Evolutionary conservation across 345 rosid species (phyloP), one percentile per base, ranked within the genome.

Genomic region (Excoecaria cochinchinensis): DNA sequence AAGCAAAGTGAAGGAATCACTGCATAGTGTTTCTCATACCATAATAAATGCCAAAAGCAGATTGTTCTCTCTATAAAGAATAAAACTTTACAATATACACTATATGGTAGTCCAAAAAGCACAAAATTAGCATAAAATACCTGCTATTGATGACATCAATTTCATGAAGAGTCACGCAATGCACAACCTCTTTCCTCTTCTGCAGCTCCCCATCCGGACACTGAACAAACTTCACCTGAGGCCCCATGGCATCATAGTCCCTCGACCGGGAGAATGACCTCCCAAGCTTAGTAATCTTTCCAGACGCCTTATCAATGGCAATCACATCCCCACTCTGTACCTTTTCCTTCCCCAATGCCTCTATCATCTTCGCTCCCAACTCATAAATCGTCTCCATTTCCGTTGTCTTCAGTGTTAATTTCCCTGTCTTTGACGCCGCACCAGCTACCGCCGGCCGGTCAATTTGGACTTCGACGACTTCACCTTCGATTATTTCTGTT

Each of bases 121-220:
- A 15, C 50, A 42, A 73, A 47, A 21, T 16, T 38, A 66, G 60
- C 6, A 1, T 0, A 48, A 11, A 39, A 1, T 76, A 95, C 99
- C 99, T 90, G 92, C 99, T 95, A 68, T 95, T 95, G 75, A 95
- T 95, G 56, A 93, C 99, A 89, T 95, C 99, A 84, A 95, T 95
- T 84, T 95, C 98, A 67, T 95, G 99, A 79, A 95, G 95, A 0
- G 98, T 83, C 48, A 95, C 99, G 31, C 96, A 95, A 86, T 91
- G 98, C 39, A 95, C 94, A 21, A 95, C 93, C 85, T 95, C 99
- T 79, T 95, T 95, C 84, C 99, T 83, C 87, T 95, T 93, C 89
- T 95, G 98, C 79, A 95, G 53, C 86, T 93, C 99, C 25, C 99
- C 99, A 13, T 93, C 98, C 9, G 99, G 99, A 60, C 99, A 95